These are phyloP conservation scores for Xylaria sp. DNA, from an alignment of 2,329 filamentous ascomycete genomes.

Conservation along the genomic window DNA sequence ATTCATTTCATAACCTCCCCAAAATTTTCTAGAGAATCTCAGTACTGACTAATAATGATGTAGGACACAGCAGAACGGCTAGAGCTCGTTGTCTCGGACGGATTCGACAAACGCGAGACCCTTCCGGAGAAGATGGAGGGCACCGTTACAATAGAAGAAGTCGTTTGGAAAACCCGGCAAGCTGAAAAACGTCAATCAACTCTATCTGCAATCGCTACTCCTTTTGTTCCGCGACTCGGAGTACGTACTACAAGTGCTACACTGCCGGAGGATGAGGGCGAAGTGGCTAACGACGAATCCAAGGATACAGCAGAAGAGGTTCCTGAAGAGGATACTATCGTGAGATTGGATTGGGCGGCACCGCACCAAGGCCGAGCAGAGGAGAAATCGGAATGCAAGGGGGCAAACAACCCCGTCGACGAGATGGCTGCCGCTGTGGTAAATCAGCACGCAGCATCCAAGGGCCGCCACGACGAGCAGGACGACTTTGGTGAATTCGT, in stretches of 20 bases:
- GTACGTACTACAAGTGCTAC: background rate
- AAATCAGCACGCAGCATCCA: too few relatives aligned
- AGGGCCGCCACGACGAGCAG: background rate
- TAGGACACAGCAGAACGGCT: constrained; percentile 19
- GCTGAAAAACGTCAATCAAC: background rate
- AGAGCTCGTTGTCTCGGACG: constrained; percentile 22
- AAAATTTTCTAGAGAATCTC: background rate
- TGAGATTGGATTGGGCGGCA: too few relatives aligned
- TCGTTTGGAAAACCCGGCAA: background rate
- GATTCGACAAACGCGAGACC: background rate
- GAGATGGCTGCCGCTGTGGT: background rate
- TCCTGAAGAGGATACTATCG: background rate
- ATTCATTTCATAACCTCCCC: background rate
- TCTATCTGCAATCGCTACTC: background rate
- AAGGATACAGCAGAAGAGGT: background rate
- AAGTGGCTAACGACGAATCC: background rate
- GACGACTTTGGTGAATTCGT: background rate
- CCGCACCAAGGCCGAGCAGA: background rate
- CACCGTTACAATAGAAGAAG: background rate
- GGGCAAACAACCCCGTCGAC: background rate
- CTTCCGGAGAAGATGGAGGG: constrained; percentile 12
- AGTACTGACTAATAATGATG: background rate
- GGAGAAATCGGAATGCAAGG: background rate
- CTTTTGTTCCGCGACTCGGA: background rate
- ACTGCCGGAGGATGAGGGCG: background rate